Base-by-base conservation (phyloP, 2,329 filamentous ascomycete species). In the Colletotrichum shisoi region DNA sequence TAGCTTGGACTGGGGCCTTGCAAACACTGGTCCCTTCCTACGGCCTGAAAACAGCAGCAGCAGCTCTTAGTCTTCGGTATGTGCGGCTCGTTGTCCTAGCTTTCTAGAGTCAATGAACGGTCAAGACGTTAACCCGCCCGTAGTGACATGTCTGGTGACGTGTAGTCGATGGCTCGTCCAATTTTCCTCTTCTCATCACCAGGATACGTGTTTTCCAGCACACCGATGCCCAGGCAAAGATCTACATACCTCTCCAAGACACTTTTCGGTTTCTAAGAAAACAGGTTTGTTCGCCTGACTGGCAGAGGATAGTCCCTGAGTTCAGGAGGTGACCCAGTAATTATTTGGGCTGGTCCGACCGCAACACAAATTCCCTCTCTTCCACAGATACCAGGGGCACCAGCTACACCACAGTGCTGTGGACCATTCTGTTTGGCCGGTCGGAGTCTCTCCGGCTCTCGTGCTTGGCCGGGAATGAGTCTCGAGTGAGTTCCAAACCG, bases 271-370 rank as follows among this genome's bases (percentile, higher is more conserved):
- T 4, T 31, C 13, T 17, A 6, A 11, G 17, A 53, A 52, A 53
- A 53, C 51, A 53, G 51, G 51, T 39, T 53, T 53, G 34, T n/a
- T 34, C n/a, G n/a, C 17, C 7, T 21, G 11, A 15, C 31, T 13
- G 34, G n/a, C 51, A 53, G n/a, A 39, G n/a, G n/a, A 39, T 39
- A 39, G 34, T 34, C 51, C 19, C 34, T 53, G n/a, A 39, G 15
- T 7, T 19, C 2, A 17, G 51, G 7, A 53, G n/a, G 51, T 19
- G 51, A 39, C 51, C 51, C 51, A 53, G 34, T 21, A 31, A 24
- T 39, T 21, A 31, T 39, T 39, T 21, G n/a, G 17, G 34, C 51
- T 15, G 19, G 31, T 17, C 12, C 13, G 31, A 15, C n/a, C n/a
- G n/a, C 21, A 21, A 17, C 31, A 15, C 51, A 37, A 21, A 9